phyloP scores from a whole-genome alignment of 225 moss, liverwort and hornwort genomes.

The Anthoceros angustus region DNA sequence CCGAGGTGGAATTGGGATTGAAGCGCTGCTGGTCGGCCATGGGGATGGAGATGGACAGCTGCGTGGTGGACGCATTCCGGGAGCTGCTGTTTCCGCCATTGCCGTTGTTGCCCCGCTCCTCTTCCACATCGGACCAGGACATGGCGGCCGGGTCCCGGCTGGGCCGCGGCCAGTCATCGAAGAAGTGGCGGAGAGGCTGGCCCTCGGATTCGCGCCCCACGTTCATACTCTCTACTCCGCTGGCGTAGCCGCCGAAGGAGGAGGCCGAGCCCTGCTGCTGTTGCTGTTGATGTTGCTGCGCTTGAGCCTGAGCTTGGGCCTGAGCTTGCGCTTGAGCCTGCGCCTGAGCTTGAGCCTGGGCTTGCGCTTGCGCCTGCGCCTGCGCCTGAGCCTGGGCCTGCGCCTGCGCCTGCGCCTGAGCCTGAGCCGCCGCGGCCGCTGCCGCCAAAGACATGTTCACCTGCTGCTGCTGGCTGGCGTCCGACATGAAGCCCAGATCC shows the following conservation, averaged over 20 bases:
- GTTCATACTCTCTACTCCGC: slow-evolving; percentile 68
- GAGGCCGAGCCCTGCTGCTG: slow-evolving; percentile 41
- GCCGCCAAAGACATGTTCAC: slow-evolving; percentile 63
- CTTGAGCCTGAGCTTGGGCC: too few relatives aligned
- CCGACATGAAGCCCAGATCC: slow-evolving; percentile 84
- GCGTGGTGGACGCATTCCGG: slow-evolving; percentile 66
- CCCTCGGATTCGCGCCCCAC: slow-evolving; percentile 91
- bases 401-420: not conserved
- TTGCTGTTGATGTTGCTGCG: slow-evolving; percentile 16
- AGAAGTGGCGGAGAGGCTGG: slow-evolving; percentile 86
- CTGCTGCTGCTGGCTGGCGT: slow-evolving; percentile 30
- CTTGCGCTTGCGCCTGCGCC: not conserved
- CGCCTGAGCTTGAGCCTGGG: not conserved
- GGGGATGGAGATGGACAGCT: slow-evolving; percentile 97
- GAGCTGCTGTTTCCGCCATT: too few relatives aligned
- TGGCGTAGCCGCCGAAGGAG: slow-evolving; percentile 60
- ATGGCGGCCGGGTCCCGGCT: slow-evolving; percentile 53
- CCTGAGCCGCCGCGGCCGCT: slow-evolving; percentile 7
- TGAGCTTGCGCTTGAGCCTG: not conserved
- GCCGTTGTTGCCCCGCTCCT: slow-evolving; percentile 35
- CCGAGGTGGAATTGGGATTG: slow-evolving; percentile 62
- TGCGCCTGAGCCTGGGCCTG: not conserved
- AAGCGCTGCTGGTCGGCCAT: slow-evolving; percentile 24
- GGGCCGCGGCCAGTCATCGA: slow-evolving; percentile 96
- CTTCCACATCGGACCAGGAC: slow-evolving; percentile 97